Evolutionary conservation across 164 flowering plant species (phyloP), one percentile per base, ranked within the genome.

Genomic region (Litsea cubeba): DNA sequence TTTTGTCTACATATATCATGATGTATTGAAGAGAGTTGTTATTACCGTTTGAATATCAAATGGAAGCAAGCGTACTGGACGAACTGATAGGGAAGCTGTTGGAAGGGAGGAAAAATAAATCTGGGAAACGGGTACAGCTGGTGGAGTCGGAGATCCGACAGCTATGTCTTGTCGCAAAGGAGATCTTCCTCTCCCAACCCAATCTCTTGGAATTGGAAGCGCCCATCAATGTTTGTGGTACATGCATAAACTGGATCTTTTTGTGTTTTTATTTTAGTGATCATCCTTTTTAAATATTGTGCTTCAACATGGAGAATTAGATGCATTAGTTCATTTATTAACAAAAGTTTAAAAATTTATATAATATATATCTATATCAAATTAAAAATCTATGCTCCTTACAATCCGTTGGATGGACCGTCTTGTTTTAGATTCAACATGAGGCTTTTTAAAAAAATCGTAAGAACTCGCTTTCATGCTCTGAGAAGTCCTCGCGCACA

Each of bases 191-290:
- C 76, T 70, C 72, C 32, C 90, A 89, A 76, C 90, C 92, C 32
- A 86, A 83, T 84, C 83, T 89, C 2, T 79, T 89, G 76, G 89
- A 89, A 74, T 80, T 89, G 63, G 86, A 87, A 74, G 89, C 92
- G 0, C 92, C 92, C 32, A 76, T 89, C 22, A 87, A 89, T 68
- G 84, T 89, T 51, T 89, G 92, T 63, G 92, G 92, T 89, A 78
- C 15, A 60, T 18, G 32, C 14, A 18, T 10, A 1, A 32, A 20
- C 49, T 8, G 10, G 35, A 30, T 68, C 23, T 49, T 18, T 23
- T 30, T 68, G 8, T 20, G 1, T 20, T 32, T 14, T n/a, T 20
- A 24, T 50, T 49, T 2, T 12, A 40, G 7, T 32, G 6, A 18
- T n/a, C 20, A 18, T 32, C 15, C 2, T 12, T 11, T 66, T 50